Evolutionary conservation across 2,329 filamentous ascomycete genomes (phyloP).

Genomic region (Arthroderma sp.): DNA sequence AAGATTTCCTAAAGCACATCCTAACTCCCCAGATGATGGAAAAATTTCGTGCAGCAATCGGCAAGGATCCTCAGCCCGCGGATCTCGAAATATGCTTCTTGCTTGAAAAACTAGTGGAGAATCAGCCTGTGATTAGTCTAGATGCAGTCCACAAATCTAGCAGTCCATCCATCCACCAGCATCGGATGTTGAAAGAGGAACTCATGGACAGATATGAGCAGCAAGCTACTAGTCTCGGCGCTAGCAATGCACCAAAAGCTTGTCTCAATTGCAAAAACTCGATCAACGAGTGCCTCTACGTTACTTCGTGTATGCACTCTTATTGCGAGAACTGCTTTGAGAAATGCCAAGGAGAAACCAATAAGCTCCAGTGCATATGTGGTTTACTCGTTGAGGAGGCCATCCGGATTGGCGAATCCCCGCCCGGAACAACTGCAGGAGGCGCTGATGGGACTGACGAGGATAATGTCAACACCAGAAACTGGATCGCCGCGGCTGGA

Average conservation of each 20-base stretch:
- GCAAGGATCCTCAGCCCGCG: constrained; percentile 12
- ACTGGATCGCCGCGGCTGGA: constrained; percentile 17
- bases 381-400: not conserved
- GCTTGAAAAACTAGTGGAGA: constrained; percentile 5
- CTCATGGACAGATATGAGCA: too few species aligned
- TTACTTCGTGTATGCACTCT: constrained; percentile 43
- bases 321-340: constrained; percentile 41
- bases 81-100: constrained; percentile 15
- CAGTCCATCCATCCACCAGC: too few species aligned
- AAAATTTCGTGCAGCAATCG: constrained; percentile 24
- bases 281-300: constrained; percentile 25
- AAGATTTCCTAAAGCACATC: constrained; percentile 33
- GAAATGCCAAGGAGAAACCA: constrained; percentile 3
- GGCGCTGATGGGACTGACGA: not conserved
- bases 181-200: too few species aligned
- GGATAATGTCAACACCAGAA: constrained; percentile 5
- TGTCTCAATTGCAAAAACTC: constrained; percentile 33
- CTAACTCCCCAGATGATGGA: constrained; percentile 34
- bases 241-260: too few species aligned
- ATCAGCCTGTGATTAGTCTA: constrained; percentile 1
- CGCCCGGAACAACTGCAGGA: not conserved
- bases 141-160: constrained; percentile 3
- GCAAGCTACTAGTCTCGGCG: too few species aligned
- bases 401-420: not conserved
- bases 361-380: constrained; percentile 18